phyloP scores from a whole-genome alignment of 108 stramenopile species.

The Fistulifera pelliculosa region DNA sequence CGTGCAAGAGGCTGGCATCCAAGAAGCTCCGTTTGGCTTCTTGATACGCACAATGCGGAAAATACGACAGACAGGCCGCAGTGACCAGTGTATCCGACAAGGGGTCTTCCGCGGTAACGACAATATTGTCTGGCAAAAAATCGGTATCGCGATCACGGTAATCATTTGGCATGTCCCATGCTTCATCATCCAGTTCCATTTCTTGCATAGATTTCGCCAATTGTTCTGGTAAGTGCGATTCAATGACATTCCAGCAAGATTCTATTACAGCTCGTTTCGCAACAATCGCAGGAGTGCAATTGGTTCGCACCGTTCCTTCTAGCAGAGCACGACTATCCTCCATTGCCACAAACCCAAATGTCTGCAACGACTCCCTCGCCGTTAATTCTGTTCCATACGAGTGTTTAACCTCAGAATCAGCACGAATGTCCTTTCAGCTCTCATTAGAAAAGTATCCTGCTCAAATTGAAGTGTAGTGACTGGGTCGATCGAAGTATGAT shows the following conservation, averaged over 20 bases:
- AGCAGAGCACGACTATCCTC: background rate
- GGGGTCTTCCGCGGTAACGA: background rate
- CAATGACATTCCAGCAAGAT: constrained; percentile 28
- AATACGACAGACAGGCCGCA: constrained; percentile 39
- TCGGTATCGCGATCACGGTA: constrained; percentile 7
- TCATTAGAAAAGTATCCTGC: constrained; percentile 41
- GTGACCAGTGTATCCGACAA: constrained; percentile 66
- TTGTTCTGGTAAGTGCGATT: constrained; percentile 18
- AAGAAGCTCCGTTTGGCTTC: constrained; percentile 22
- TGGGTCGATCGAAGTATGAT: constrained; percentile 43
- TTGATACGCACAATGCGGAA: constrained; percentile 50
- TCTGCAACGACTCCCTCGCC: constrained; percentile 64
- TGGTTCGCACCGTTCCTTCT: background rate
- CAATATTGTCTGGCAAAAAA: constrained; percentile 1
- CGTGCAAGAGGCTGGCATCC: constrained; percentile 32
- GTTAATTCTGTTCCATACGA: constrained; percentile 60
- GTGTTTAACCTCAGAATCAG: constrained; percentile 67
- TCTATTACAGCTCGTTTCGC: constrained; percentile 32
- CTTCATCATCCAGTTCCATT: constrained; percentile 12
- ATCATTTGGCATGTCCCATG: constrained; percentile 19
- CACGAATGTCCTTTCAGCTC: constrained; percentile 60
- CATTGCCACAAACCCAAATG: constrained; percentile 72
- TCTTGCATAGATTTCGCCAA: constrained; percentile 15
- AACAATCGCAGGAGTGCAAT: constrained; percentile 33
- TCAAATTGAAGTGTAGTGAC: constrained; percentile 55